phyloP scores from a whole-genome alignment of 2,329 filamentous ascomycete genomes.

The Aureobasidium namibiae region DNA sequence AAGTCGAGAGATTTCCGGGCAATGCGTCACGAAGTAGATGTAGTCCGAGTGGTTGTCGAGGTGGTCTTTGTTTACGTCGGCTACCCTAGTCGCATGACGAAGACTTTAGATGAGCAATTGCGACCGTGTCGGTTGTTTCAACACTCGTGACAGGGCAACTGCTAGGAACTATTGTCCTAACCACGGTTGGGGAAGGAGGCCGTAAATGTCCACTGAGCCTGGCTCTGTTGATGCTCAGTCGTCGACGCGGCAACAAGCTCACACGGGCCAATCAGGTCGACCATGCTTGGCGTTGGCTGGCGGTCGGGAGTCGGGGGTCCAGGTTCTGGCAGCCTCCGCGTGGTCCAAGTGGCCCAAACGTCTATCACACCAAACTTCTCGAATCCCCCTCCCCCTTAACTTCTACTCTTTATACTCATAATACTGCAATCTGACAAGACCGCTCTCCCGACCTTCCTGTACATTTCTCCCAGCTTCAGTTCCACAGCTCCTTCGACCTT shows the following conservation, averaged over 20 bases:
- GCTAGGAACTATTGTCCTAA: background rate
- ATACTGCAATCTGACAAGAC: background rate
- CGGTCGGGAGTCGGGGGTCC: background rate
- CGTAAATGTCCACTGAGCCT: background rate
- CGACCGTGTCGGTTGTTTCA: background rate
- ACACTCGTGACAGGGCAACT: background rate
- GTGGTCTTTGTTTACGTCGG: background rate
- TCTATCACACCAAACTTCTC: slow-evolving; percentile 13
- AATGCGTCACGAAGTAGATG: background rate
- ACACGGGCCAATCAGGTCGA: background rate
- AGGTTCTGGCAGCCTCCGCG: background rate
- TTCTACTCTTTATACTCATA: slow-evolving; percentile 4
- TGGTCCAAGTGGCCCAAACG: slow-evolving; percentile 4
- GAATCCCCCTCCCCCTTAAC: slow-evolving; percentile 5
- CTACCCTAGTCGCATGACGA: background rate
- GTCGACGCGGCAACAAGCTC: slow-evolving; percentile 8
- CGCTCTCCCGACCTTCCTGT: background rate
- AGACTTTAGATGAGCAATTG: background rate
- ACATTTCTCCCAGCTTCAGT: background rate
- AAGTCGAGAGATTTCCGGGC: background rate
- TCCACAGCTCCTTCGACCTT: background rate
- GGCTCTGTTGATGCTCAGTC: background rate
- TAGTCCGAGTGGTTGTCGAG: background rate
- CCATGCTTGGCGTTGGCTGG: background rate
- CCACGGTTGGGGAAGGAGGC: slow-evolving; percentile 4